These are phyloP conservation scores for Rutstroemia sydowiana DNA, from an alignment of 2,329 filamentous ascomycete genomes.

Conservation along the genomic window DNA sequence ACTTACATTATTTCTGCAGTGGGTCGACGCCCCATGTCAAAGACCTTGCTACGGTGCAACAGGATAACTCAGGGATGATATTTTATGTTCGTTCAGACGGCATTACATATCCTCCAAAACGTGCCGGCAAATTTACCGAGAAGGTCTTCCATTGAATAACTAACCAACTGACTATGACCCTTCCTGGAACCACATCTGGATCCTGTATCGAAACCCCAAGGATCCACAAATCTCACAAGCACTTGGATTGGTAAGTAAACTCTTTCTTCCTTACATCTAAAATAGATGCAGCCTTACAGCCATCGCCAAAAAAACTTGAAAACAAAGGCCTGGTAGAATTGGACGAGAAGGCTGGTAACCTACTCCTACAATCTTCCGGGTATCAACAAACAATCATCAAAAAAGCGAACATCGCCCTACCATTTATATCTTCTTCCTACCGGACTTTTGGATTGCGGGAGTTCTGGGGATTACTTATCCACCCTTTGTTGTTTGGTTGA, in stretches of 20 bases:
- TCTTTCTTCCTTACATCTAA: background rate
- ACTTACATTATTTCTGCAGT: too few species aligned
- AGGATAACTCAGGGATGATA: background rate
- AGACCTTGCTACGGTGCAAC: background rate
- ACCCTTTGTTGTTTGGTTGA: slow-evolving; percentile 4
- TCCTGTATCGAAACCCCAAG: too few species aligned
- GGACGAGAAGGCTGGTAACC: slow-evolving; percentile 4
- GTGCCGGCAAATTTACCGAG: background rate
- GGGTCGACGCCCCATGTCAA: background rate
- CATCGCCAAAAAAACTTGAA: slow-evolving; percentile 6
- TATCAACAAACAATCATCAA: slow-evolving; percentile 10
- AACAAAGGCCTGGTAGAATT: slow-evolving; percentile 6
- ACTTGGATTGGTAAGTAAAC: slow-evolving; percentile 5
- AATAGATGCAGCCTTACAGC: slow-evolving; percentile 5
- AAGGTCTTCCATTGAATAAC: background rate
- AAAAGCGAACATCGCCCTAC: slow-evolving; percentile 9
- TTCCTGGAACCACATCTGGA: slow-evolving; percentile 1
- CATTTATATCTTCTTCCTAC: slow-evolving; percentile 2
- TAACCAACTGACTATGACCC: slow-evolving; percentile 7
- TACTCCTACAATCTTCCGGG: background rate
- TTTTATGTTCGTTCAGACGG: background rate
- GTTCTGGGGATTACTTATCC: background rate
- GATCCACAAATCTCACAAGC: too few species aligned
- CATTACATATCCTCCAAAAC: background rate
- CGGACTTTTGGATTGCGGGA: background rate